phyloP scores from a whole-genome alignment of 108 stramenopile species.

The Pseudonitzschia delicatissima region DNA sequence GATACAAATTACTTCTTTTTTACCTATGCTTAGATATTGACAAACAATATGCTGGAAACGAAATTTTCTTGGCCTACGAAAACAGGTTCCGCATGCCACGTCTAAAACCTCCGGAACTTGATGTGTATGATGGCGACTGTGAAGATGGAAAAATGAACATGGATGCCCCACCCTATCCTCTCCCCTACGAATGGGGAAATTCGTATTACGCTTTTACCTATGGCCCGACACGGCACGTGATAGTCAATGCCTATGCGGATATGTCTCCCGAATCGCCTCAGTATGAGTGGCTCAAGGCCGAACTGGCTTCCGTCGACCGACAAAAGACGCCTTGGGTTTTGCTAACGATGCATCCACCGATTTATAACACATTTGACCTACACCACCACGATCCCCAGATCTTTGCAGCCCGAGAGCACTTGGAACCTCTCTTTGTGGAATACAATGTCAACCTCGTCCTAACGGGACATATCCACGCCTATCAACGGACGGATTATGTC shows the following conservation, averaged over 20 bases:
- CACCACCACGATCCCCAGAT: constrained; percentile 67
- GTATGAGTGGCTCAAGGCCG: constrained; percentile 66
- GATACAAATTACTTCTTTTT: neutral
- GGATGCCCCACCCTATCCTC: constrained; percentile 59
- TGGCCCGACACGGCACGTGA: constrained; percentile 68
- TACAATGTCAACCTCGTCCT: constrained; percentile 86
- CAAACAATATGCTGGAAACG: constrained; percentile 38
- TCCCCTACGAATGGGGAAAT: constrained; percentile 82
- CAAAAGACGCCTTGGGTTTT: constrained; percentile 78
- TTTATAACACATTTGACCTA: constrained; percentile 76
- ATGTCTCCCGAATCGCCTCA: constrained; percentile 69
- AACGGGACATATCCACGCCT: constrained; percentile 91
- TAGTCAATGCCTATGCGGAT: constrained; percentile 70
- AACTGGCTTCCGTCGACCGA: constrained; percentile 69
- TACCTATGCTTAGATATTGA: constrained; percentile 59
- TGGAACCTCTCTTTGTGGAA: constrained; percentile 82
- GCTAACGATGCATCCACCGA: constrained; percentile 73
- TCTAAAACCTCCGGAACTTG: constrained; percentile 53
- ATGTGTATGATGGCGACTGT: constrained; percentile 33
- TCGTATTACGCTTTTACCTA: constrained; percentile 73
- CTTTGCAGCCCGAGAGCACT: constrained; percentile 51
- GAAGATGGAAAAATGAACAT: constrained; percentile 32
- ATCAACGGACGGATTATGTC: constrained; percentile 70
- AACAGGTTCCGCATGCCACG: constrained; percentile 78
- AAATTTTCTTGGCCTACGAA: constrained; percentile 75